phyloP scores from a whole-genome alignment of 257 asterid species.

The Ajuga chamaepitys region DNA sequence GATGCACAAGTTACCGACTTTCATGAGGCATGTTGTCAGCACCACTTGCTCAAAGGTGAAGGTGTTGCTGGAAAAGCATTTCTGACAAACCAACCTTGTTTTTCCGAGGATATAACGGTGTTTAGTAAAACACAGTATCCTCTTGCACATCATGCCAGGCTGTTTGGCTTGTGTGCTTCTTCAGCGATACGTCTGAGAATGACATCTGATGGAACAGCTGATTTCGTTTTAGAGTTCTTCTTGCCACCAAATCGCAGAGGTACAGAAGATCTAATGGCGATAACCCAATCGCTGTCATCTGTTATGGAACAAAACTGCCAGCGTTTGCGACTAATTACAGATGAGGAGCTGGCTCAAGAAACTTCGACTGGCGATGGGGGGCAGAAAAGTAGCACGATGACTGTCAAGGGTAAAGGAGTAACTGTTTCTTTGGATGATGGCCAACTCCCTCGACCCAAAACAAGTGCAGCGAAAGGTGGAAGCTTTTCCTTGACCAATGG shows the following conservation, averaged over 20 bases:
- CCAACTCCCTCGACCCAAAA: conserved; percentile 27
- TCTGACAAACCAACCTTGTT: conserved; percentile 65
- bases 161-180: conserved; percentile 45
- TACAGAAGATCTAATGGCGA: conserved; percentile 39
- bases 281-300: conserved; percentile 51
- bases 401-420: conserved; percentile 40
- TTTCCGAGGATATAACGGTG: conserved; percentile 50
- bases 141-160: conserved; percentile 61
- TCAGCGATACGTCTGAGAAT: conserved; percentile 78
- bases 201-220: conserved; percentile 43
- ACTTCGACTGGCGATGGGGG: conserved; percentile 16
- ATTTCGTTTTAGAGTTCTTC: conserved; percentile 75
- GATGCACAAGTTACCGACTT: conserved; percentile 44
- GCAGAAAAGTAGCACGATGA: conserved; percentile 4
- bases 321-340: conserved; percentile 52
- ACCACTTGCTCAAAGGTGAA: conserved; percentile 79
- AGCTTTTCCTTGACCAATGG: conserved; percentile 30
- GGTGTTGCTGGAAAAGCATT: conserved; percentile 76
- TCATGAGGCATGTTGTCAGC: conserved; percentile 69
- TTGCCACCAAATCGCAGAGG: conserved; percentile 54
- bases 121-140: conserved; percentile 72
- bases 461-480: conserved; percentile 23
- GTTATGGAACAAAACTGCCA: conserved; percentile 53
- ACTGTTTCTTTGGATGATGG: conserved; percentile 28
- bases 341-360: conserved; percentile 52